A percentile compares a stretch with the other conserved stretches of the same genome.
Conservation (phyloP, 1,284 basidiomycete genomes). For the Afroboletus lepidellus region DNA sequence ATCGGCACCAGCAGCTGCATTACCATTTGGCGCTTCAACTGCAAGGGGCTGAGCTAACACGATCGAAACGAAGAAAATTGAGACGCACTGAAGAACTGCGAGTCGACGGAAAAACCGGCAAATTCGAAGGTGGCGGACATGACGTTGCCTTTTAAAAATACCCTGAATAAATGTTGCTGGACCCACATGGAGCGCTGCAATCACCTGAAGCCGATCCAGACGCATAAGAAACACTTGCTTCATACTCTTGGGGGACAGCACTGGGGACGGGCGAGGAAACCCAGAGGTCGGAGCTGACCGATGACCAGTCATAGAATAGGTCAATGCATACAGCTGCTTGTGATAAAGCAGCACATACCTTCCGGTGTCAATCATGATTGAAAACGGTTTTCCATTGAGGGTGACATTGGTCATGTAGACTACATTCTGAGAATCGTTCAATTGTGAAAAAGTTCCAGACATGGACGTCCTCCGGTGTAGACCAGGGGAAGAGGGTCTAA, state of each 20-base stretch:
- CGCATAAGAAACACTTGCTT: slow-evolving; percentile 22
- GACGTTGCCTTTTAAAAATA: slow-evolving; percentile 41
- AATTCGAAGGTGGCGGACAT: slow-evolving; percentile 53
- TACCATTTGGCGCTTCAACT: slow-evolving; percentile 26
- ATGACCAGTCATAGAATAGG: background rate
- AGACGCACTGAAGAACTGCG: slow-evolving; percentile 64
- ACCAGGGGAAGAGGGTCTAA: background rate
- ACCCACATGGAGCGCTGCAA: background rate
- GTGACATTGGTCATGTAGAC: slow-evolving; percentile 52
- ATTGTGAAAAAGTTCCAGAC: slow-evolving; percentile 13
- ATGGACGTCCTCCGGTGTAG: slow-evolving; percentile 19
- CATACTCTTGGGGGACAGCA: slow-evolving; percentile 16
- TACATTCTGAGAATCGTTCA: slow-evolving; percentile 37
- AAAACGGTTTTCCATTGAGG: slow-evolving; percentile 47
- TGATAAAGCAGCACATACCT: slow-evolving; percentile 42
- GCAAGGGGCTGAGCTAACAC: background rate
- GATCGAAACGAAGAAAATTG: background rate
- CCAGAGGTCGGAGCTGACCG: slow-evolving; percentile 27
- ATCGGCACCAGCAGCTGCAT: slow-evolving; percentile 31
- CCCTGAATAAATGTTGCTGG: background rate
- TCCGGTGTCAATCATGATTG: slow-evolving; percentile 63
- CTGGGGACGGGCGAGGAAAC: slow-evolving; percentile 20
- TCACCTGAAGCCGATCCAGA: slow-evolving; percentile 24
- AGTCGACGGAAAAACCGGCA: slow-evolving; percentile 48
- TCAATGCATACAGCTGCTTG: background rate